phyloP scores from a whole-genome alignment of 306 rosid genomes.

The Acacia acuminata region DNA sequence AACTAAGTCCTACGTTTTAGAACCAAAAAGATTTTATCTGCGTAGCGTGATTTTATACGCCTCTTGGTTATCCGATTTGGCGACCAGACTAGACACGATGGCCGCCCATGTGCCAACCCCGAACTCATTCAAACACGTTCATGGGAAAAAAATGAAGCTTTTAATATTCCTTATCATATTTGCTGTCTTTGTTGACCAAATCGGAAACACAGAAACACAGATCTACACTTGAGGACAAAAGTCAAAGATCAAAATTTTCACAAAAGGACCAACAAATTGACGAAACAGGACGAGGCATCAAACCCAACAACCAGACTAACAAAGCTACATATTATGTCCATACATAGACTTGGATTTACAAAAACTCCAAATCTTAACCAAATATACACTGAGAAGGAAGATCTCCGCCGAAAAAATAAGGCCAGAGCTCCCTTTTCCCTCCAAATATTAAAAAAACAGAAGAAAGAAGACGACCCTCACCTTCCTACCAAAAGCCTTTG shows the following conservation, averaged over 20 bases:
- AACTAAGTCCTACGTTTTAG: too few relatives aligned
- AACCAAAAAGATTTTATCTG: too few relatives aligned
- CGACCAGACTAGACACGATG: background rate
- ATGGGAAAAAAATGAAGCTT: background rate
- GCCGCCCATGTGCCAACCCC: background rate
- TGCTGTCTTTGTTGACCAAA: constrained; percentile 12
- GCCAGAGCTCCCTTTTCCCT: constrained; percentile 49
- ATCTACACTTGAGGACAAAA: constrained; percentile 24
- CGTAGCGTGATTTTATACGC: background rate
- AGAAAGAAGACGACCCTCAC: constrained; percentile 19
- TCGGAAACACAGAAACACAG: constrained; percentile 9
- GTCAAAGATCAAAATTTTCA: background rate
- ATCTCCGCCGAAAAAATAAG: constrained; percentile 46
- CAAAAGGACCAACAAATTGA: background rate
- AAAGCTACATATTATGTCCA: constrained; percentile 34
- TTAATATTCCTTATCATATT: background rate
- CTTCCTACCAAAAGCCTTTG: constrained; percentile 31
- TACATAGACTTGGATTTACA: constrained; percentile 52
- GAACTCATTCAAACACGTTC: background rate
- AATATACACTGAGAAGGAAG: constrained; percentile 41
- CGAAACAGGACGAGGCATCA: background rate
- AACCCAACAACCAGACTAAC: constrained; percentile 17
- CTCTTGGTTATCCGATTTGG: background rate
- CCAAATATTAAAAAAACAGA: constrained; percentile 27
- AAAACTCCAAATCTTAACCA: constrained; percentile 50